phyloP scores from a whole-genome alignment of 179 eudicot species.

The Pouteria campechiana region DNA sequence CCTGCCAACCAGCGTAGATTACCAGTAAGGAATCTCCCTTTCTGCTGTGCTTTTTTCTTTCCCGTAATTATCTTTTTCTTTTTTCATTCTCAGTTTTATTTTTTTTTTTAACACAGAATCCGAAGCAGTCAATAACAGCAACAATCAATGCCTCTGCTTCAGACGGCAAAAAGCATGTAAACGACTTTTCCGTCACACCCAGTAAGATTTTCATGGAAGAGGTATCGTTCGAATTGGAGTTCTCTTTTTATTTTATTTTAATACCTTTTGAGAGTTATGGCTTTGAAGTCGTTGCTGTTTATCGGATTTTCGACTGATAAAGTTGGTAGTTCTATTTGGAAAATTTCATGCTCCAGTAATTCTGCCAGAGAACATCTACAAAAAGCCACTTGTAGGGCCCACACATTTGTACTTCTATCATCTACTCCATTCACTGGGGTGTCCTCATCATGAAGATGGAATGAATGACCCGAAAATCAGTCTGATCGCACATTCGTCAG shows the following conservation, averaged over 20 bases:
- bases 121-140: no score
- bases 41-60: no score
- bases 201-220: constrained; percentile 60
- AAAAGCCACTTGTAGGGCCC: neutral
- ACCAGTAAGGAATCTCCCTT: no score
- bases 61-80: no score
- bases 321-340: neutral
- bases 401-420: neutral
- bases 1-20: no score
- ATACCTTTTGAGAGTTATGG: neutral
- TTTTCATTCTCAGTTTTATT: no score
- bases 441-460: no score
- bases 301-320: neutral
- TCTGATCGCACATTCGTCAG: no score
- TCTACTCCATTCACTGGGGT: no score
- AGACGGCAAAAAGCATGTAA: constrained; percentile 24
- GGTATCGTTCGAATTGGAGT: constrained; percentile 20
- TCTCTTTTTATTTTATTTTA: neutral
- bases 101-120: no score
- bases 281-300: neutral
- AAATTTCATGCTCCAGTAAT: neutral
- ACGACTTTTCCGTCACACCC: constrained; percentile 40
- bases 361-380: neutral
- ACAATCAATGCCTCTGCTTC: constrained; percentile 53
- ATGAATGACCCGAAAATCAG: no score